A percentile compares a stretch with the other conserved stretches of the same genome.
These are phyloP conservation scores for Coemansia sp. DNA, from an alignment of 192 early-diverging fungal species.

Conservation along the genomic window DNA sequence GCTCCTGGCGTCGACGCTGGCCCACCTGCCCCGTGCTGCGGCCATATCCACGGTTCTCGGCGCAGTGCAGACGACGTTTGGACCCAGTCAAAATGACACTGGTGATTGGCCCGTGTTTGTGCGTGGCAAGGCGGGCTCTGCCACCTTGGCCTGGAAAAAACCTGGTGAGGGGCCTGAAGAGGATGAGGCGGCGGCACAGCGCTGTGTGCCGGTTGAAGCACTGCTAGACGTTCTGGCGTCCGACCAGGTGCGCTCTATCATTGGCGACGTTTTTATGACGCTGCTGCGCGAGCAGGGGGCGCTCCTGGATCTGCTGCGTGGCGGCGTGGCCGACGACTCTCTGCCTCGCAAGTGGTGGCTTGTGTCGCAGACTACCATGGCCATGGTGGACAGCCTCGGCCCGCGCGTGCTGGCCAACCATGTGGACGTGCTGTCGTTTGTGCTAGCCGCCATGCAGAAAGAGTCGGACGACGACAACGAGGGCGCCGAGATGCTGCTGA, in stretches of 20 bases:
- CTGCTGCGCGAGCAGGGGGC: slow-evolving; percentile 67
- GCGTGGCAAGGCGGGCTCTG: not conserved
- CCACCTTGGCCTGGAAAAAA: not conserved
- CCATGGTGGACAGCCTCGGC: slow-evolving; percentile 68
- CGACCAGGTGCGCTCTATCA: slow-evolving; percentile 55
- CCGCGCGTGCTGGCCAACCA: slow-evolving; percentile 72
- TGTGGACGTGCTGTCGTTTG: slow-evolving; percentile 70
- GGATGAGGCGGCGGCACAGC: slow-evolving; percentile 32
- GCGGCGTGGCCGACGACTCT: not conserved
- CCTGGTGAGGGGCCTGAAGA: not conserved
- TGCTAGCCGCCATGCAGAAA: slow-evolving; percentile 60
- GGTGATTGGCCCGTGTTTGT: slow-evolving; percentile 36
- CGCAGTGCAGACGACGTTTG: slow-evolving; percentile 26
- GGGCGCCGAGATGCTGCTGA: slow-evolving; percentile 52
- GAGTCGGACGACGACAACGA: slow-evolving; percentile 31
- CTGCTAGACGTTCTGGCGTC: slow-evolving; percentile 65
- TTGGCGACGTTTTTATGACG: slow-evolving; percentile 73
- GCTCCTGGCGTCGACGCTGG: slow-evolving; percentile 10
- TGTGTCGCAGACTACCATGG: slow-evolving; percentile 47
- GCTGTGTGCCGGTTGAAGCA: slow-evolving; percentile 56
- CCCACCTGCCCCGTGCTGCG: slow-evolving; percentile 18
- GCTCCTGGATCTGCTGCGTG: slow-evolving; percentile 48
- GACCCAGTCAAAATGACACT: not conserved
- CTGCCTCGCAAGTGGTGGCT: slow-evolving; percentile 40
- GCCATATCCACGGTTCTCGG: slow-evolving; percentile 19